Conservation (phyloP, 208 protist genomes). For the Trichomonas gallinae region DNA sequence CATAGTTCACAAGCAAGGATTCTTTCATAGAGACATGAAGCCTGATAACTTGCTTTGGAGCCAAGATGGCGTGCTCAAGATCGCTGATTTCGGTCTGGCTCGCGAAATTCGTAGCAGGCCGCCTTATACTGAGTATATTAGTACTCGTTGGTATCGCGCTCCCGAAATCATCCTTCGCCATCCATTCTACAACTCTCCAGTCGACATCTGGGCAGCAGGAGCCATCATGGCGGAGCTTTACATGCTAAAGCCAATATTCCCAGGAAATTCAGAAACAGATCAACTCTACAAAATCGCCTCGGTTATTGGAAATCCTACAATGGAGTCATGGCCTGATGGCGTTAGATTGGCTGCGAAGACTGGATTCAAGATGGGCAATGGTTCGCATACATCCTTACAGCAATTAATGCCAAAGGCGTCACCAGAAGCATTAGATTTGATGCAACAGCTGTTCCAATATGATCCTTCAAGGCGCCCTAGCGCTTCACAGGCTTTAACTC, state of each 20-base stretch:
- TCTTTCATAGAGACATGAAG: constrained; percentile 19
- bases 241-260: constrained; percentile 71
- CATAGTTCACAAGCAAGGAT: not conserved
- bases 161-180: constrained; percentile 61
- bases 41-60: not conserved
- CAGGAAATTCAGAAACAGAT: constrained; percentile 63
- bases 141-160: constrained; percentile 65
- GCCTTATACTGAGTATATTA: constrained; percentile 70
- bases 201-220: constrained; percentile 61
- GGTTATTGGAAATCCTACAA: constrained; percentile 61
- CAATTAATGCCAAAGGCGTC: constrained; percentile 66
- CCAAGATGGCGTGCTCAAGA: constrained; percentile 51
- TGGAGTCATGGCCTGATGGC: constrained; percentile 67
- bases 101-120: constrained; percentile 58
- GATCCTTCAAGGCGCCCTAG: constrained; percentile 78
- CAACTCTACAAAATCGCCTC: constrained; percentile 85
- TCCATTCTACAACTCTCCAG: constrained; percentile 50
- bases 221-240: constrained; percentile 61
- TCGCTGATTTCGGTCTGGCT: constrained; percentile 78
- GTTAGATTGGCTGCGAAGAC: constrained; percentile 63
- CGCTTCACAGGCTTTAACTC: constrained; percentile 54
- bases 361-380: constrained; percentile 71
- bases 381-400: constrained; percentile 53
- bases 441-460: constrained; percentile 73
- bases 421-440: constrained; percentile 72